Evolutionary conservation across 306 rosid genomes (phyloP).

Genomic region (Cicer yamashitae): DNA sequence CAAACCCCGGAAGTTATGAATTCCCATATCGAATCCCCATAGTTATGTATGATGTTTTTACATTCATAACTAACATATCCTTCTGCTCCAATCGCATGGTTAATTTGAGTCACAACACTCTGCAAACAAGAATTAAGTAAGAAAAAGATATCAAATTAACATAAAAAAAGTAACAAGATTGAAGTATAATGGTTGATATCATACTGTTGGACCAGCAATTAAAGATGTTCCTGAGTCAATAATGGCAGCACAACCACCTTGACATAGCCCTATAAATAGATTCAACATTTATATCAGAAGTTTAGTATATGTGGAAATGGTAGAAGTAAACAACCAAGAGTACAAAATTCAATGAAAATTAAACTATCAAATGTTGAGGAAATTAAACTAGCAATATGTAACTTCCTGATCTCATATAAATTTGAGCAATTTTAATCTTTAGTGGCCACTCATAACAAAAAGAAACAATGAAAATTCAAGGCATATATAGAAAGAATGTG

Average conservation of each 20-base stretch:
- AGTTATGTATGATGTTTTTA: slow-evolving; percentile 60
- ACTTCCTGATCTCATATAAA: neutral
- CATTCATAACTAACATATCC: slow-evolving; percentile 71
- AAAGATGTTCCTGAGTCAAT: slow-evolving; percentile 90
- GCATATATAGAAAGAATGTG: slow-evolving; percentile 13
- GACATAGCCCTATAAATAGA: slow-evolving; percentile 70
- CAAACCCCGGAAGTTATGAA: slow-evolving; percentile 66
- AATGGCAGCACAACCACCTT: slow-evolving; percentile 75
- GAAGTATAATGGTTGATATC: slow-evolving; percentile 24
- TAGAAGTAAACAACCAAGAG: neutral
- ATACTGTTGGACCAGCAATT: slow-evolving; percentile 84
- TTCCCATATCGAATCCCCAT: slow-evolving; percentile 69
- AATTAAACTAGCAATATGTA: neutral
- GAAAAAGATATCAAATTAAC: slow-evolving; percentile 17
- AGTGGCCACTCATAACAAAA: neutral
- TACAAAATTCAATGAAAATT: no score
- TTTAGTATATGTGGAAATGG: slow-evolving; percentile 5
- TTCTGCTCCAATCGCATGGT: slow-evolving; percentile 81
- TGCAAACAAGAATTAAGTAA: slow-evolving; percentile 42
- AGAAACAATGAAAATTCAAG: neutral
- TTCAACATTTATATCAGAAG: neutral
- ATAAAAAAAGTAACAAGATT: neutral
- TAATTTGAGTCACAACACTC: slow-evolving; percentile 71
- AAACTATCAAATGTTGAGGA: no score
- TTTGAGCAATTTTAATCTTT: no score